phyloP scores from a whole-genome alignment of 768 basidiomycete species.

The Exsudoporus frostii region DNA sequence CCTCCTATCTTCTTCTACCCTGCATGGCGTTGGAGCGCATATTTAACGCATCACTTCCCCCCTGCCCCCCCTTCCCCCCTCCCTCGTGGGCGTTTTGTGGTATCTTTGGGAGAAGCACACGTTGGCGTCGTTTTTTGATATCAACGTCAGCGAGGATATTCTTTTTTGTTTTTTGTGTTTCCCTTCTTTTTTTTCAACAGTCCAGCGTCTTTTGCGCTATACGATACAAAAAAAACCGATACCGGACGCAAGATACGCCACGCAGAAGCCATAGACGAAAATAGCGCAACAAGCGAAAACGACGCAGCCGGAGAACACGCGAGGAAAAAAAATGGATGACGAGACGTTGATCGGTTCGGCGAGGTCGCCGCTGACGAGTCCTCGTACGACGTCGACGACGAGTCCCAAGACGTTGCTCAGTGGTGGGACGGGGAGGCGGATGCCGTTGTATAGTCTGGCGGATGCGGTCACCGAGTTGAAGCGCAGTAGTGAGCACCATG shows the following conservation, averaged over 20 bases:
- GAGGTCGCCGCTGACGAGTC: conserved; percentile 19
- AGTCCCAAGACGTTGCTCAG: conserved; percentile 10
- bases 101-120: neutral
- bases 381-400: conserved; percentile 18
- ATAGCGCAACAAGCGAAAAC: neutral
- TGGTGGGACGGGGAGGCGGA: conserved; percentile 26
- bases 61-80: neutral
- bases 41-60: conserved; percentile 9
- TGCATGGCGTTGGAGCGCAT: conserved; percentile 4
- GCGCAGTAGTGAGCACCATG: conserved; percentile 32
- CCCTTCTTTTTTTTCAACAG: neutral
- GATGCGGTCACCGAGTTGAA: conserved; percentile 44
- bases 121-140: conserved; percentile 5
- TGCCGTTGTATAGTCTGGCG: conserved; percentile 39
- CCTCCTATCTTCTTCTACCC: conserved; percentile 9
- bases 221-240: neutral
- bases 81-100: conserved; percentile 14
- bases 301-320: neutral
- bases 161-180: neutral
- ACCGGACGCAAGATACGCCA: neutral
- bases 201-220: neutral
- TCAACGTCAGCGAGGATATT: neutral
- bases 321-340: conserved; percentile 19
- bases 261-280: neutral
- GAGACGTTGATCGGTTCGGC: conserved; percentile 23